A percentile compares a stretch with the other conserved stretches of the same genome.
Conservation (phyloP, 129 eudicot genomes). For the Erigeron canadensis region DNA sequence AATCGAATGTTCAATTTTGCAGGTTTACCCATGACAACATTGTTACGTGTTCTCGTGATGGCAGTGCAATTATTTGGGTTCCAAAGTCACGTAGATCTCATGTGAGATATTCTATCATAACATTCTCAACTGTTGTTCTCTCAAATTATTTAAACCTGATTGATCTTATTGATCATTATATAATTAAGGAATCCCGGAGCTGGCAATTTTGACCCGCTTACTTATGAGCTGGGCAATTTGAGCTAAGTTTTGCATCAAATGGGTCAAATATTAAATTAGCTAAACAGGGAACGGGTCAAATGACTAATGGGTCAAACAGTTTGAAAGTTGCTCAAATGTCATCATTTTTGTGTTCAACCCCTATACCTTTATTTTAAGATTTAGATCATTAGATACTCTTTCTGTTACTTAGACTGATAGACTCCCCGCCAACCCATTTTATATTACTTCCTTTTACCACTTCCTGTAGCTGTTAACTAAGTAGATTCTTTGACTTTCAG, state of each 20-base stretch:
- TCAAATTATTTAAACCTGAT: background rate
- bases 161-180: background rate
- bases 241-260: background rate
- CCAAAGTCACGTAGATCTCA: constrained; percentile 98
- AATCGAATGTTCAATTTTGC: constrained; percentile 20
- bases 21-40: constrained; percentile 98
- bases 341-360: background rate
- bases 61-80: constrained; percentile 98
- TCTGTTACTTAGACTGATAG: too few species aligned
- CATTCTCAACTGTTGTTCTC: constrained; percentile 17
- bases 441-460: constrained; percentile 1
- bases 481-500: constrained; percentile 36
- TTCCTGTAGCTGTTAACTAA: background rate
- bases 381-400: background rate
- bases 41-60: constrained; percentile 98
- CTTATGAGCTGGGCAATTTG: background rate
- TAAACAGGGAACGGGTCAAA: background rate
- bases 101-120: constrained; percentile 47
- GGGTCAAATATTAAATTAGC: background rate
- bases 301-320: background rate
- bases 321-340: background rate
- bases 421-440: background rate
- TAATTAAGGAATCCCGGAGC: background rate
- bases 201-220: background rate
- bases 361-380: background rate